These are phyloP conservation scores for Tripidium arundinaceum DNA, from an alignment of 202 grass and related monocot genomes.

Conservation along the genomic window DNA sequence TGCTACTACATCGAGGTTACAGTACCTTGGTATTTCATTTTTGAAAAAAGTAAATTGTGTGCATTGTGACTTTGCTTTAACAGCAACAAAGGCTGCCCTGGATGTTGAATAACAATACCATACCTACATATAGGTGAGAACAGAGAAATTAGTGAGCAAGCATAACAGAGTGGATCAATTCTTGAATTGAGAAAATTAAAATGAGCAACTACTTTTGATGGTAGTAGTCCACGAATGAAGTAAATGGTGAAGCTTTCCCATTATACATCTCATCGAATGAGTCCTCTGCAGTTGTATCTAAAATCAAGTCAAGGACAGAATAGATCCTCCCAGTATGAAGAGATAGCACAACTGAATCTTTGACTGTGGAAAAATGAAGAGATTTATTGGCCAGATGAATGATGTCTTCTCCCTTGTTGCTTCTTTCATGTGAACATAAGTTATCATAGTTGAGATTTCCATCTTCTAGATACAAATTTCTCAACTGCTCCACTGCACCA, in stretches of 20 bases:
- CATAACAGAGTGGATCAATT: conserved; percentile 12
- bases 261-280: conserved; percentile 70
- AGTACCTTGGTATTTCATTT: conserved; percentile 58
- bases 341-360: conserved; percentile 74
- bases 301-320: conserved; percentile 66
- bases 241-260: conserved; percentile 50
- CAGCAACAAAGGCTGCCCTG: conserved; percentile 74
- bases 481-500: conserved; percentile 58
- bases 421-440: conserved; percentile 15
- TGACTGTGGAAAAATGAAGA: conserved; percentile 47
- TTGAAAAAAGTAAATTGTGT: conserved; percentile 89
- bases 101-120: conserved; percentile 70
- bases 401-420: conserved; percentile 33
- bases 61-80: conserved; percentile 93
- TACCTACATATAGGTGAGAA: conserved; percentile 56
- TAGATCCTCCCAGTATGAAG: conserved; percentile 90
- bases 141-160: conserved; percentile 8
- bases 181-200: not conserved
- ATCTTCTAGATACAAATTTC: conserved; percentile 52
- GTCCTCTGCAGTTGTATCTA: conserved; percentile 53
- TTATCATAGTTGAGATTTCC: conserved; percentile 16
- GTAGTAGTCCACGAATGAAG: conserved; percentile 66
- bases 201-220: conserved; percentile 45
- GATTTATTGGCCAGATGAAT: conserved; percentile 81
- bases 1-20: not conserved